Evolutionary conservation across 768 basidiomycete genomes (phyloP), one percentile per base, ranked within the genome.

Genomic region (Hypsizygus marmoreus): DNA sequence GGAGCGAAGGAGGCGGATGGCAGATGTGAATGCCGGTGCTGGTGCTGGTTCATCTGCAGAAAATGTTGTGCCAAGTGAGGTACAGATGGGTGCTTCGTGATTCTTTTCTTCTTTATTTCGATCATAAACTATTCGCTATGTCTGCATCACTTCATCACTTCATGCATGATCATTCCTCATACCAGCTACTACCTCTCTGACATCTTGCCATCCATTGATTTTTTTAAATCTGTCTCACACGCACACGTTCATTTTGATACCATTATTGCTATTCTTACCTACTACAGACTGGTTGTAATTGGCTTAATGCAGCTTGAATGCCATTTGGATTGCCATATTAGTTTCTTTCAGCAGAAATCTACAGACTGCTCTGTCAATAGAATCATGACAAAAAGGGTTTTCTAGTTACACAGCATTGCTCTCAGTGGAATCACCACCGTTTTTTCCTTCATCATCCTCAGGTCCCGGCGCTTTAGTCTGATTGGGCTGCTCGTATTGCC

Each of bases 1-100:
- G 24, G 86, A 91, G 65, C 73, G 75, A 57, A 71, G 82, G 61
- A 67, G 84, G 49, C 75, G 73, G 63, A 71, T 84, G 74, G 60
- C 61, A 32, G 56, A 62, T 34, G n/a, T n/a, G n/a, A n/a, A n/a
- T n/a, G n/a, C n/a, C n/a, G n/a, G n/a, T n/a, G n/a, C n/a, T n/a
- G n/a, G n/a, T n/a, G 40, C 33, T 10, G 14, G 25, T 19, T 26
- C 32, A 16, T 33, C 28, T 1, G n/a, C 31, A n/a, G 25, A 41
- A 26, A 28, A 23, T 36, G 42, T 31, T 31, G 11, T 40, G n/a
- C 40, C 44, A 12, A 42, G 29, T 24, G 47, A 41, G 14, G 34
- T 32, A 6, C 22, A 31, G 11, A 13, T 31, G 29, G 47, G 30
- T 14, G 49, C 41, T 28, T 31, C 37, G 6, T 22, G 4, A n/a